These are phyloP conservation scores for Erodium moschatum DNA, from an alignment of 441 rosid genomes.

Conservation along the genomic window DNA sequence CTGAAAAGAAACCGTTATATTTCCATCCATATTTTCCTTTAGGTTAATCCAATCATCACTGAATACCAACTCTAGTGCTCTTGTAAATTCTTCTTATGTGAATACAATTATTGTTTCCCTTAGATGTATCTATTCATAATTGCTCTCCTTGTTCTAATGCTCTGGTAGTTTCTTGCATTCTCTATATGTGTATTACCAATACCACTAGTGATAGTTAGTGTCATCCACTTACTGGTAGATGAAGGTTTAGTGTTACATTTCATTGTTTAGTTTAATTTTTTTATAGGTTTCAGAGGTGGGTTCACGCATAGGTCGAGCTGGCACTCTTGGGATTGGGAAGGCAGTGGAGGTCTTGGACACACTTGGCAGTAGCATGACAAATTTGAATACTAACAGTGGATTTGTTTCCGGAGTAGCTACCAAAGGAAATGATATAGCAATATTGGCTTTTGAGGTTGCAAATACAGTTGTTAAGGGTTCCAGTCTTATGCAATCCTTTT, in stretches of 20 bases:
- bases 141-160: background rate
- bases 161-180: background rate
- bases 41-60: background rate
- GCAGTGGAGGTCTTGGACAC: slow-evolving; percentile 93
- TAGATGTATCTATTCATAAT: too few relatives aligned
- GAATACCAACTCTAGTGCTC: background rate
- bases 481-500: slow-evolving; percentile 83
- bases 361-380: slow-evolving; percentile 89
- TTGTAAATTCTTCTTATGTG: too few relatives aligned
- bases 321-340: slow-evolving; percentile 72
- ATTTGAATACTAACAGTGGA: slow-evolving; percentile 52
- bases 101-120: too few relatives aligned
- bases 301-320: slow-evolving; percentile 75
- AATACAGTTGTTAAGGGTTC: slow-evolving; percentile 90
- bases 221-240: background rate
- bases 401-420: slow-evolving; percentile 68
- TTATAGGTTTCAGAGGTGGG: slow-evolving; percentile 85
- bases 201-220: background rate
- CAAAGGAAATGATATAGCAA: slow-evolving; percentile 74
- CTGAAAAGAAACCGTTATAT: background rate
- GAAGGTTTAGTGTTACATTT: background rate
- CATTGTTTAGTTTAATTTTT: background rate
- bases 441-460: slow-evolving; percentile 91
- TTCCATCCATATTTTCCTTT: background rate
- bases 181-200: background rate